phyloP scores from a whole-genome alignment of 2,329 filamentous ascomycete genomes.

The Albifimbria verrucaria region DNA sequence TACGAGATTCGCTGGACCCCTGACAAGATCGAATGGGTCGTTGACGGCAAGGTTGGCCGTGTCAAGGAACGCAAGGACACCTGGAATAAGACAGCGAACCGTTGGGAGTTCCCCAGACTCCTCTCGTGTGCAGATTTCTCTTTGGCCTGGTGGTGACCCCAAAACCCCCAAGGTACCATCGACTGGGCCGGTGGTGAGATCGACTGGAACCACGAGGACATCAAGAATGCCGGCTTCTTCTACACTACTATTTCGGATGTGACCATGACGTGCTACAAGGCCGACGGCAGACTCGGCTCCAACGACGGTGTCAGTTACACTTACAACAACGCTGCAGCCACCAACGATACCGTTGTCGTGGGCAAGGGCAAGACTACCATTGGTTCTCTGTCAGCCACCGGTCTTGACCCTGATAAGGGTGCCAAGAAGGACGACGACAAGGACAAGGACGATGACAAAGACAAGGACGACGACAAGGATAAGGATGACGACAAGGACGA shows the following conservation, averaged over 20 bases:
- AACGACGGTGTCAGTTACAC: conserved; percentile 71
- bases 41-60: conserved; percentile 78
- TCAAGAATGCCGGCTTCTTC: conserved; percentile 83
- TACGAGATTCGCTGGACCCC: conserved; percentile 94
- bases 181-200: conserved; percentile 89
- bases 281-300: conserved; percentile 57
- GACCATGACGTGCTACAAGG: conserved; percentile 80
- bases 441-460: conserved; percentile 9
- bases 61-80: conserved; percentile 73
- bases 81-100: conserved; percentile 79
- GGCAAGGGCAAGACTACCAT: conserved; percentile 73
- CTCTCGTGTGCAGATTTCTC: conserved; percentile 83
- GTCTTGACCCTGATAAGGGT: conserved; percentile 64
- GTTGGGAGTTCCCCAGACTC: conserved; percentile 87
- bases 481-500: conserved; percentile 13
- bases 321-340: conserved; percentile 62
- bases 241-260: conserved; percentile 77
- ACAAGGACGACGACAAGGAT: conserved; percentile 8
- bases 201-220: conserved; percentile 75
- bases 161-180: conserved; percentile 83
- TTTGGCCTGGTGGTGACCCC: conserved; percentile 88
- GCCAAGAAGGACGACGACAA: conserved; percentile 21
- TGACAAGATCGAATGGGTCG: conserved; percentile 78
- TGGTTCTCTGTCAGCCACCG: conserved; percentile 76
- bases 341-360: conserved; percentile 75